Base-by-base conservation (phyloP, 495 filamentous ascomycete genomes). In the Aspergillus ellipticus region DNA sequence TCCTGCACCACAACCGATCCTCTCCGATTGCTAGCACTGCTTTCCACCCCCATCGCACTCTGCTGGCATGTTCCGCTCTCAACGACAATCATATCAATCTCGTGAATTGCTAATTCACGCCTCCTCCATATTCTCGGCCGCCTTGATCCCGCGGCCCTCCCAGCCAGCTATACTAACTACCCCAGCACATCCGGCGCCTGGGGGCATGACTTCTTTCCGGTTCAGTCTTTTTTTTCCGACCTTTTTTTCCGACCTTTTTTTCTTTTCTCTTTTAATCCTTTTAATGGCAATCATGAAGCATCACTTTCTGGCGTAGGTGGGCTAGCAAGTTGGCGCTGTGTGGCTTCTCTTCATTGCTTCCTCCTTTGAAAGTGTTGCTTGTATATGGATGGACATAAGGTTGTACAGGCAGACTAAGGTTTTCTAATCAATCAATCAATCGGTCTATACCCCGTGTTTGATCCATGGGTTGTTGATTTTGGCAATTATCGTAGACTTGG, bases 11-110 rank as follows among this genome's bases (percentile, higher is more conserved):
- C 42, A 88, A 85, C 54, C 85, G 87, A 48, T 82, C 83, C 35
- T 79, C 87, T 0, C 87, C 95, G 1, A 95, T 97, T 49, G 80
- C 89, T n/a, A 75, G 87, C 41, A 93, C 93, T 3, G 87, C 91
- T 0, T 99, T 97, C 78, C 94, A 99, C 71, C 94, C 94, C 4
- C 94, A 99, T 65, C 85, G 89, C 16, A 94, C 96, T 76, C 82
- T 97, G 70, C 76, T 99, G 49, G 94, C 90, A 17, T 92, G 86
- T 56, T 87, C 90, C 0, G 89, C 75, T 17, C 60, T 78, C 56
- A 71, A 77, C 53, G 75, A 78, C 61, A 66, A 77, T 48, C 75
- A 78, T 52, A 68, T 78, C 57, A 78, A 78, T 43, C 61, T 78
- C 19, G 72, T 78, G 42, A 65, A 62, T 51, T 78, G 75, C 59